phyloP scores from a whole-genome alignment of 1,139 yeast genomes.

The Sugiyamaella japonica region DNA sequence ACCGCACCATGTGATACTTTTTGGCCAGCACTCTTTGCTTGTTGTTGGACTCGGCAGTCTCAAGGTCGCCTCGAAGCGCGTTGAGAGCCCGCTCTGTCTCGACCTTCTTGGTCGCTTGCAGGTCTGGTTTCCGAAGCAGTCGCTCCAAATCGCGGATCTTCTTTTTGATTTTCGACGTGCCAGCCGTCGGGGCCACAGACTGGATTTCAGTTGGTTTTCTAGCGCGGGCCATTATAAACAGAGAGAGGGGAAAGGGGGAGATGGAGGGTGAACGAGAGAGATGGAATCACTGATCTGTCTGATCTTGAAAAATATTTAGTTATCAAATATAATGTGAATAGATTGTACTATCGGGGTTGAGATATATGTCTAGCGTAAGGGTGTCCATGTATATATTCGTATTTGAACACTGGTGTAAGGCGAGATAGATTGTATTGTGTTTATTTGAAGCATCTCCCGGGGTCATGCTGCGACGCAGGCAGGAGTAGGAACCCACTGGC shows the following conservation, averaged over 20 bases:
- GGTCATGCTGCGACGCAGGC: no score
- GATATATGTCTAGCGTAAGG: no score
- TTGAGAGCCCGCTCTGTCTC: slow-evolving; percentile 87
- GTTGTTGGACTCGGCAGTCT: slow-evolving; percentile 51
- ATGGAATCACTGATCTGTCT: neutral
- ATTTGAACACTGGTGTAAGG: no score
- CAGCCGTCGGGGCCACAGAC: slow-evolving; percentile 14
- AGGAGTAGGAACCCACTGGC: no score
- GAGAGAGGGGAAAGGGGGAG: neutral
- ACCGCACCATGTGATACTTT: slow-evolving; percentile 91
- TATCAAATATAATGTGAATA: no score
- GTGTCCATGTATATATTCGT: no score
- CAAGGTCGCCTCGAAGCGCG: slow-evolving; percentile 68
- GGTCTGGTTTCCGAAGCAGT: slow-evolving; percentile 46
- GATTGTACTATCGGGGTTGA: no score
- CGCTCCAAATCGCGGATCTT: slow-evolving; percentile 86
- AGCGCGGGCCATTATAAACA: slow-evolving; percentile 6
- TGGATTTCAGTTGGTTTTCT: slow-evolving; percentile 16
- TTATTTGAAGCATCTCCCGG: no score
- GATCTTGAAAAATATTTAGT: no score
- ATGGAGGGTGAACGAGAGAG: neutral
- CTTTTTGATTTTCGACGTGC: slow-evolving; percentile 53
- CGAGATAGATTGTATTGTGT: no score
- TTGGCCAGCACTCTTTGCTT: slow-evolving; percentile 62
- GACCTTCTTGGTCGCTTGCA: slow-evolving; percentile 73